Evolutionary conservation across 192 early-diverging fungal species (phyloP).

Genomic region (Neocallimastix lanati): DNA sequence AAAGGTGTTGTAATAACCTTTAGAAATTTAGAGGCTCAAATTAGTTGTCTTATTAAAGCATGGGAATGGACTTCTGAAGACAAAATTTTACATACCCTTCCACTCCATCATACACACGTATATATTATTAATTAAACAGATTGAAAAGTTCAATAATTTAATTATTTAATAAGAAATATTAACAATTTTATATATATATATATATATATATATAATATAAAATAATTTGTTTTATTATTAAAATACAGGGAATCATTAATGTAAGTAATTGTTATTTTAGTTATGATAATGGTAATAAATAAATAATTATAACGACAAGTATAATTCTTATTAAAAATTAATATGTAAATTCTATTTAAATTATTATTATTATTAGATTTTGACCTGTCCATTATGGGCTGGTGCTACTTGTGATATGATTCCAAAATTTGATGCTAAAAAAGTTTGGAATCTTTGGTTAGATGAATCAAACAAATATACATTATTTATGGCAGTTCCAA

Average conservation of each 20-base stretch:
- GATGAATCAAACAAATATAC: slow-evolving; percentile 31
- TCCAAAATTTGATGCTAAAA: slow-evolving; percentile 39
- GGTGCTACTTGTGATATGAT: slow-evolving; percentile 65
- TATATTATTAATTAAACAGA: too few relatives aligned
- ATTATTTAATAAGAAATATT: too few relatives aligned
- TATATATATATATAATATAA: too few relatives aligned
- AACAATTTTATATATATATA: too few relatives aligned
- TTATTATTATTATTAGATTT: too few relatives aligned
- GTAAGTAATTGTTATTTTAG: slow-evolving; percentile 15
- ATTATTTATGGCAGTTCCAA: slow-evolving; percentile 77
- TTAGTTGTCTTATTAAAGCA: slow-evolving; percentile 36
- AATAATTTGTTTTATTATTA: background rate
- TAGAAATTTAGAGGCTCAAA: slow-evolving; percentile 40
- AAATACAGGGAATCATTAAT: slow-evolving; percentile 16
- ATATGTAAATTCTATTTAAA: too few relatives aligned
- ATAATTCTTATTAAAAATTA: too few relatives aligned
- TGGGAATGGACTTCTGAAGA: slow-evolving; percentile 54
- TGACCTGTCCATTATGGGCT: slow-evolving; percentile 41
- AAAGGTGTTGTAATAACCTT: slow-evolving; percentile 75
- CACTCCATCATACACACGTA: slow-evolving; percentile 70
- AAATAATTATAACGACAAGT: too few relatives aligned
- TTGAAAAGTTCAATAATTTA: too few relatives aligned
- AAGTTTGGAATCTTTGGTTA: slow-evolving; percentile 48
- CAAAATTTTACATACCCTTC: slow-evolving; percentile 57
- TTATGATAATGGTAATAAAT: too few relatives aligned